Evolutionary conservation across 1,139 yeast species (phyloP).

Genomic region (Yamadazyma dendronema): DNA sequence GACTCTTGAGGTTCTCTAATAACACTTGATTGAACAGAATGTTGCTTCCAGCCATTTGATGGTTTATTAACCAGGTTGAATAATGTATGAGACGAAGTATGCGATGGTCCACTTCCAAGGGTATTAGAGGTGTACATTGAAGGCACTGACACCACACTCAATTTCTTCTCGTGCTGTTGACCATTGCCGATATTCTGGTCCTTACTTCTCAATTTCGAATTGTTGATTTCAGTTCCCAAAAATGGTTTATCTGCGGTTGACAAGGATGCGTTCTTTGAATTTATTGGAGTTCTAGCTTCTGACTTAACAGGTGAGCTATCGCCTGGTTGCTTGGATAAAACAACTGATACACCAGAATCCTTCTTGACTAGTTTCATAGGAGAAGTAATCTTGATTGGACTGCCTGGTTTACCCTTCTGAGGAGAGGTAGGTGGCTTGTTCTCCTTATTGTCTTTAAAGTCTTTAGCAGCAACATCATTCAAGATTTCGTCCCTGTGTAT

Average conservation of each 20-base stretch:
- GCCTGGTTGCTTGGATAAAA: not conserved
- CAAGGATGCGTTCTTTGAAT: too few species aligned
- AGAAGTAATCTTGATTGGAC: slow-evolving; percentile 42
- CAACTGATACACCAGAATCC: slow-evolving; percentile 19
- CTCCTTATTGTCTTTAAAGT: slow-evolving; percentile 6
- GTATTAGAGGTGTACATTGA: slow-evolving; percentile 20
- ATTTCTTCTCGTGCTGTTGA: slow-evolving; percentile 14
- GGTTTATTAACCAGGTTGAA: slow-evolving; percentile 8
- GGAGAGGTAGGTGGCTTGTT: slow-evolving; percentile 7
- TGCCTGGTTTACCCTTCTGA: slow-evolving; percentile 9
- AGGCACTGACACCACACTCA: slow-evolving; percentile 32
- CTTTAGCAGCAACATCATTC: not conserved
- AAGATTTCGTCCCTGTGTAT: slow-evolving; percentile 5
- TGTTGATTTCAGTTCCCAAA: slow-evolving; percentile 21
- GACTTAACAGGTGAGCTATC: not conserved
- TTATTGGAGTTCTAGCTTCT: too few species aligned
- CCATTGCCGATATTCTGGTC: slow-evolving; percentile 2
- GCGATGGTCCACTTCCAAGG: slow-evolving; percentile 14
- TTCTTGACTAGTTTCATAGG: slow-evolving; percentile 36
- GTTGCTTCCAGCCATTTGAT: slow-evolving; percentile 15
- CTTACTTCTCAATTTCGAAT: slow-evolving; percentile 26
- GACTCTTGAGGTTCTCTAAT: slow-evolving; percentile 15
- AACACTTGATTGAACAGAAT: slow-evolving; percentile 18
- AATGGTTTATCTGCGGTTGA: too few species aligned
- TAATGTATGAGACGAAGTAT: slow-evolving; percentile 18